Evolutionary conservation across 805 yeast species (phyloP).

Genomic region (Naumovozyma dairenensis): DNA sequence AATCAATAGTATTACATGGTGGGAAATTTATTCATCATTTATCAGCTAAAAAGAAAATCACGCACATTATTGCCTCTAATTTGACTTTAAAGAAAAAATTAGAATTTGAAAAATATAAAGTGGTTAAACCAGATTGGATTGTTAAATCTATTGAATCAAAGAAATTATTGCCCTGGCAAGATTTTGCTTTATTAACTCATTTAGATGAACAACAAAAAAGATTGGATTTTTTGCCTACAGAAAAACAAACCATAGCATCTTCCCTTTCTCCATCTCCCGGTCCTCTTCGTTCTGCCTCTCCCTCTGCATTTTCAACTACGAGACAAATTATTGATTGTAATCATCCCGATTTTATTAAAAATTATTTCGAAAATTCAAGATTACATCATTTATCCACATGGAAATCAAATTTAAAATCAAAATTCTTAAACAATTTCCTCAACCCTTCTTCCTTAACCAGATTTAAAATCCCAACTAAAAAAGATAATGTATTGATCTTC

Average conservation of each 20-base stretch:
- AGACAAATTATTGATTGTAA: constrained; percentile 43
- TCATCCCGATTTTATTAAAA: constrained; percentile 63
- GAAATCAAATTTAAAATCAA: constrained; percentile 64
- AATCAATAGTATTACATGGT: constrained; percentile 64
- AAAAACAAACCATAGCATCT: not conserved
- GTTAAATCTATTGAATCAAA: constrained; percentile 46
- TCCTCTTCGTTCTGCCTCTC: no score
- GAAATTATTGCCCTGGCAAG: constrained; percentile 56
- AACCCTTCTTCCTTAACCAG: not conserved
- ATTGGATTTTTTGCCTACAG: not conserved
- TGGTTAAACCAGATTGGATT: constrained; percentile 79
- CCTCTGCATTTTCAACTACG: no score
- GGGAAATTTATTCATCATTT: constrained; percentile 67
- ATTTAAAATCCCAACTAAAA: constrained; percentile 4
- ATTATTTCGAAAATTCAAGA: constrained; percentile 72
- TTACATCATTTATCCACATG: constrained; percentile 82
- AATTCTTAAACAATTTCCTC: constrained; percentile 44
- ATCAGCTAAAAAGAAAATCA: constrained; percentile 59
- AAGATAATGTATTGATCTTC: constrained; percentile 33
- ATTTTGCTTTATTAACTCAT: constrained; percentile 43
- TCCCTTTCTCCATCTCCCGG: no score
- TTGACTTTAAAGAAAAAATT: constrained; percentile 66
- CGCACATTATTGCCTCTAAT: constrained; percentile 76
- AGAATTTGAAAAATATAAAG: constrained; percentile 58
- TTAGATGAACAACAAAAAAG: constrained; percentile 43